phyloP scores from a whole-genome alignment of 2,329 filamentous ascomycete genomes.

The Juglanconis sp. region DNA sequence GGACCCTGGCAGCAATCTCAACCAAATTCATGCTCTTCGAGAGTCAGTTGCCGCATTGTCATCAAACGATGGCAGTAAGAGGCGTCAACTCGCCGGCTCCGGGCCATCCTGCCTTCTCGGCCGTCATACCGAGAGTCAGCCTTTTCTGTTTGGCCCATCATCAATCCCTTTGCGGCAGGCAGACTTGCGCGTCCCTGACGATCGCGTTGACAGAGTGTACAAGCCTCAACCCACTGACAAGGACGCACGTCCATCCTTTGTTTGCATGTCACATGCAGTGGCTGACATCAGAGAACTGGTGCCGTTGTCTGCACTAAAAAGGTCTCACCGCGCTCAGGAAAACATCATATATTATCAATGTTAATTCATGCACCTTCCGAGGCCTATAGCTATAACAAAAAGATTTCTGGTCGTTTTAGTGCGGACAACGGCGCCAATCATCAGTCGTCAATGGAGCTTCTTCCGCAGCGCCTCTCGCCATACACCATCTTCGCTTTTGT shows the following conservation, averaged over 20 bases:
- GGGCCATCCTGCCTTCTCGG: background rate
- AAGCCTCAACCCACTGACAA: background rate
- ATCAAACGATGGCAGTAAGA: constrained; percentile 11
- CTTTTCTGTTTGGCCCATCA: too few relatives aligned
- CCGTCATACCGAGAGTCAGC: too few relatives aligned
- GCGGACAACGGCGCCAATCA: too few relatives aligned
- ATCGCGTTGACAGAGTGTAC: too few relatives aligned
- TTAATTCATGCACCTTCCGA: too few relatives aligned
- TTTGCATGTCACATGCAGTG: background rate
- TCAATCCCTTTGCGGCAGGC: background rate
- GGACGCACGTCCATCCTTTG: background rate
- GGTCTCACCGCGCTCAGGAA: background rate
- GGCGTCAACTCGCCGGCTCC: background rate
- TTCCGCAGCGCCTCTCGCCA: too few relatives aligned
- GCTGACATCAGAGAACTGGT: background rate
- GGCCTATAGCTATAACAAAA: too few relatives aligned
- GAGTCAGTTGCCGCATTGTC: constrained; percentile 13
- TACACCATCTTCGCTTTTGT: too few relatives aligned
- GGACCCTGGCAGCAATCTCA: background rate
- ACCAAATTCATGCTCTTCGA: constrained; percentile 5
- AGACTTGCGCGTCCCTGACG: background rate
- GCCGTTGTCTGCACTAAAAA: background rate
- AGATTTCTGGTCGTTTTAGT: too few relatives aligned
- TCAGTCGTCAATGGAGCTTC: too few relatives aligned
- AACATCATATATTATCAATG: background rate